A percentile compares a stretch with the other conserved stretches of the same genome.
phyloP scores from a whole-genome alignment of 441 rosid genomes.

The Pelargonium fulgidum region DNA sequence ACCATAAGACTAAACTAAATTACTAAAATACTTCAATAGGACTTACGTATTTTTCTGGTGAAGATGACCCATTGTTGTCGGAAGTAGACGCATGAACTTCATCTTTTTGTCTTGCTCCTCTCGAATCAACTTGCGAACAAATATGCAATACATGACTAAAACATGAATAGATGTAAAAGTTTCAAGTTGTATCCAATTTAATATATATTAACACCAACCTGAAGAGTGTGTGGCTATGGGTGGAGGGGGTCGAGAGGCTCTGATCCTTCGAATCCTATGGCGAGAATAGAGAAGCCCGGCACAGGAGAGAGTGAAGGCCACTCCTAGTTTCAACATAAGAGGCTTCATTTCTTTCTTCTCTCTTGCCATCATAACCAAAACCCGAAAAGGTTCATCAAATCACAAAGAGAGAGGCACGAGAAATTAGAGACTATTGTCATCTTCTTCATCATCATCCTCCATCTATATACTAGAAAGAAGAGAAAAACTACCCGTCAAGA shows the following conservation, averaged over 20 bases:
- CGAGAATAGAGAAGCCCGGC: constrained; percentile 64
- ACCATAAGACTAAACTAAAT: background rate
- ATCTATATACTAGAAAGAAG: constrained; percentile 23
- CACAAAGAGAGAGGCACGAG: constrained; percentile 4
- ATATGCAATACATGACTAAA: constrained; percentile 1
- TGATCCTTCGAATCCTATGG: constrained; percentile 30
- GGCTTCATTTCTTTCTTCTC: constrained; percentile 49
- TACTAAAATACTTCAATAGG: background rate
- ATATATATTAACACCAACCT: constrained; percentile 29
- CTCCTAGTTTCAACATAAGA: constrained; percentile 49
- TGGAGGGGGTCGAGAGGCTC: constrained; percentile 32
- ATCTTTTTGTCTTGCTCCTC: constrained; percentile 15
- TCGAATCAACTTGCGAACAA: constrained; percentile 14
- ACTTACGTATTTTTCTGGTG: constrained; percentile 34
- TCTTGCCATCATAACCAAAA: constrained; percentile 29
- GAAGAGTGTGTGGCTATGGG: constrained; percentile 33
- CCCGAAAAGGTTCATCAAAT: background rate
- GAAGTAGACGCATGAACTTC: constrained; percentile 23
- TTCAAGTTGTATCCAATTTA: background rate
- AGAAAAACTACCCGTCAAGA: no score
- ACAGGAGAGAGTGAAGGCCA: constrained; percentile 56
- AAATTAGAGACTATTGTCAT: constrained; percentile 5
- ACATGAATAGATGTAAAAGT: background rate
- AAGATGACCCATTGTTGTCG: constrained; percentile 8
- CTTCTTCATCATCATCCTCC: constrained; percentile 37